phyloP scores from a whole-genome alignment of 352 stramenopile species.

The Globisporangium viniferum region DNA sequence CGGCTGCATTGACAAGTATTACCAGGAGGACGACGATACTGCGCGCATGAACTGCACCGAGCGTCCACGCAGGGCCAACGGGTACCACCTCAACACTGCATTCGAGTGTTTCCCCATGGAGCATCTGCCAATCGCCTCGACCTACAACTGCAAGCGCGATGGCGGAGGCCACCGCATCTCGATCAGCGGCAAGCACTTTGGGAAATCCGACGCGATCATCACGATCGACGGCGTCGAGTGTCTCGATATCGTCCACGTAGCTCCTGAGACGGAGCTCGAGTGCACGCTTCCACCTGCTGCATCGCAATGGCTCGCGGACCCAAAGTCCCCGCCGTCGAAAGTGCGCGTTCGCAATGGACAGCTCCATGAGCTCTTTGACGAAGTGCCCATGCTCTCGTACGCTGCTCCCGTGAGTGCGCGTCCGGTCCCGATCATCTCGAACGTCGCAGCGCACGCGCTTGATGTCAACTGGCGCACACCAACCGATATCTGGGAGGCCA shows the following conservation, averaged over 20 bases:
- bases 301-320: slow-evolving; percentile 23
- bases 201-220: slow-evolving; percentile 57
- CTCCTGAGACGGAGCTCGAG: slow-evolving; percentile 59
- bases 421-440: slow-evolving; percentile 47
- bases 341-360: slow-evolving; percentile 67
- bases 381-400: slow-evolving; percentile 66
- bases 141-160: slow-evolving; percentile 67
- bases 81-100: slow-evolving; percentile 35
- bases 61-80: slow-evolving; percentile 38
- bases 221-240: slow-evolving; percentile 71
- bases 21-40: slow-evolving; percentile 16
- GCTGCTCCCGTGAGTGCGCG: slow-evolving; percentile 34
- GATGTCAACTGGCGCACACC: slow-evolving; percentile 82
- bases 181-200: slow-evolving; percentile 78
- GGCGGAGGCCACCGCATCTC: slow-evolving; percentile 52
- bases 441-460: slow-evolving; percentile 70
- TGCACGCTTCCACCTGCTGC: slow-evolving; percentile 69
- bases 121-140: slow-evolving; percentile 46
- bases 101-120: slow-evolving; percentile 42
- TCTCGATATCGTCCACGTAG: slow-evolving; percentile 49
- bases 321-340: slow-evolving; percentile 40
- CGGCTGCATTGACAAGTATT: slow-evolving; percentile 79
- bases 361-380: slow-evolving; percentile 57
- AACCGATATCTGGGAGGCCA: slow-evolving; percentile 57
- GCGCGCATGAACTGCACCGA: slow-evolving; percentile 49